Base-by-base conservation (phyloP, 2,329 filamentous ascomycete genomes). In the Xylaria sp. region DNA sequence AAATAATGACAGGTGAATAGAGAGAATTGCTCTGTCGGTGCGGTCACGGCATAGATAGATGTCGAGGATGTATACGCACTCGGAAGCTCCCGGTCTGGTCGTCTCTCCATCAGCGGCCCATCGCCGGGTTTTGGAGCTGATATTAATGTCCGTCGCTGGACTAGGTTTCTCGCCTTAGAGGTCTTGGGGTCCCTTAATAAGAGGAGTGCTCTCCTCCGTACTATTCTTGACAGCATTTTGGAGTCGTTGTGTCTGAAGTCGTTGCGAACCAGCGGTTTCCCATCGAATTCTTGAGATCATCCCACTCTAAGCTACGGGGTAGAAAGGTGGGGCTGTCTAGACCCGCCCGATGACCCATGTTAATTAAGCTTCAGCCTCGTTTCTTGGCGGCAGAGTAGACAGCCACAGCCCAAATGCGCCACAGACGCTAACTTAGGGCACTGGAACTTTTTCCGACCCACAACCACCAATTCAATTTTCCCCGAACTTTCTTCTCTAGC, bases 21-120 rank as follows among this genome's bases (percentile, higher is more conserved):
- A 4, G 15, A 3, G 2, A 27, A 27, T 39, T 9, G 6, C 20
- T 2, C 10, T 3, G 50, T 25, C 11, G 10, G 20, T 15, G 38
- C 36, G 2, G n/a, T 31, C 29, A 29, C 5, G 33, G 27, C 51
- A 29, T 7, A n/a, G 15, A 27, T 27, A 39, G 29, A 31, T n/a
- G n/a, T 57, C 13, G 6, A 49, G 45, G 27, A 42, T 25, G 11
- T 60, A 61, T 20, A 75, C 79, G 62, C 77, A 90, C 89, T 85
- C 69, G 90, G 90, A 20, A 92, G 84, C 74, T 90, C 87, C 70
- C 90, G 86, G 76, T 92, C 88, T 42, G 87, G 80, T 67, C 88
- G 83, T 71, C 90, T 84, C 75, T 88, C 85, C 85, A 91, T 87
- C 72, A 92, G 79, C 60, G 89, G 89, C 29, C 87, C 88, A 76